Base-by-base conservation (phyloP, 192 early-diverging fungal species). In the Backusella australiensis region DNA sequence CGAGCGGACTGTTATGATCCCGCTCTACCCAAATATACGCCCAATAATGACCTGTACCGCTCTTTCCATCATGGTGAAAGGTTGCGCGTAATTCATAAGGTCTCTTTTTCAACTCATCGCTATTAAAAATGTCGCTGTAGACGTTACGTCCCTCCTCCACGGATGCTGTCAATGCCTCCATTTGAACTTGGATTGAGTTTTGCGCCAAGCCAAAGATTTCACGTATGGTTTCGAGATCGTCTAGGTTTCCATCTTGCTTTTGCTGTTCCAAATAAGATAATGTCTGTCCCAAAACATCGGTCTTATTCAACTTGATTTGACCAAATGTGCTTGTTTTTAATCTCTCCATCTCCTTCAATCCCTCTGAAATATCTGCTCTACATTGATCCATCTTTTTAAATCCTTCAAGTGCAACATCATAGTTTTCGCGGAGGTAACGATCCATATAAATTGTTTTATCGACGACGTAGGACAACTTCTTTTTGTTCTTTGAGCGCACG, bases 401-500 rank as follows among this genome's bases (percentile, higher is more conserved):
- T 34, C 39, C 71, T 34, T 67, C 6, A 1, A 75, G 17, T 0
- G 73, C 73, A 11, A 69, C 15, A 6, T 75, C 69, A 42, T 69
- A 73, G 65, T 85, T 85, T 14, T 70, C 26, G 14, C 32, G 32
- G 69, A 85, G 42, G 66, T 85, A 85, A 9, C 84, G 67, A 72
- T 85, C 84, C 69, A 85, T 70, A 66, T 85, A 85, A 5, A 85
- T 71, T 8, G 53, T 66, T 46, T 74, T 74, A 7, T 83, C 79
- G 11, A 78, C 17, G 7, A 34, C 46, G 29, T 77, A 83, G 34
- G 42, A 17, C 4, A 49, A 39, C 1, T 56, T 36, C 2, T 63
- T 63, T 29, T 63, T 63, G 9, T 56, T 74, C 4, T 29, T 15
- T 68, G 35, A n/a, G 11, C 23, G 41, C 38, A 63, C 29, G 34